These are phyloP conservation scores for Alternaria sp. DNA, from an alignment of 2,329 filamentous ascomycete genomes.

Conservation along the genomic window DNA sequence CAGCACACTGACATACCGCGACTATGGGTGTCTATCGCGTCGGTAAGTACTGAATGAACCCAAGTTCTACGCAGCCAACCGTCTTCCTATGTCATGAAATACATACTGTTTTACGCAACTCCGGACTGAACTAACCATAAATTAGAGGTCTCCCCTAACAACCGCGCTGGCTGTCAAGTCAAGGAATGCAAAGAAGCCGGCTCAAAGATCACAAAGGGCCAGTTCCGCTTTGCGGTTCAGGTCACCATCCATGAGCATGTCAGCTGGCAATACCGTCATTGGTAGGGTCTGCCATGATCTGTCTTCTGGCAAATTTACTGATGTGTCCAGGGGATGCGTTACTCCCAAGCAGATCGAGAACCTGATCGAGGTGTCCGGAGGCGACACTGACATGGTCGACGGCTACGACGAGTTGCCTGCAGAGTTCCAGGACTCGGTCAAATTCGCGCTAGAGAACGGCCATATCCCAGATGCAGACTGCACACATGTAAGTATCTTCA, in stretches of 20 bases:
- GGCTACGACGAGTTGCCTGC: slow-evolving; percentile 78
- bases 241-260: slow-evolving; percentile 67
- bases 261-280: slow-evolving; percentile 82
- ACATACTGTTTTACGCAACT: neutral
- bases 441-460: slow-evolving; percentile 73
- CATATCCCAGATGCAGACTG: slow-evolving; percentile 87
- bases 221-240: slow-evolving; percentile 77
- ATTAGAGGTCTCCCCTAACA: slow-evolving; percentile 52
- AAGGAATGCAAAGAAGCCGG: slow-evolving; percentile 74
- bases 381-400: slow-evolving; percentile 73
- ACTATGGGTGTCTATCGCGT: slow-evolving; percentile 38
- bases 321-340: slow-evolving; percentile 75
- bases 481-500: slow-evolving; percentile 72
- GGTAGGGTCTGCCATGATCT: slow-evolving; percentile 69
- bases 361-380: slow-evolving; percentile 63
- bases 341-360: slow-evolving; percentile 76
- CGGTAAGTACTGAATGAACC: slow-evolving; percentile 19
- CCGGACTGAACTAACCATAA: neutral
- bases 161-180: slow-evolving; percentile 73
- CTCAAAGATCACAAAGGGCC: slow-evolving; percentile 72
- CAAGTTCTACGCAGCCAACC: neutral
- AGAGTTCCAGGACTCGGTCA: slow-evolving; percentile 75
- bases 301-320: slow-evolving; percentile 9
- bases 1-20: slow-evolving; percentile 4
- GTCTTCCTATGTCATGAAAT: neutral